Evolutionary conservation across 148 eudicot genomes (phyloP).

Genomic region (Vaccinium darrowii): DNA sequence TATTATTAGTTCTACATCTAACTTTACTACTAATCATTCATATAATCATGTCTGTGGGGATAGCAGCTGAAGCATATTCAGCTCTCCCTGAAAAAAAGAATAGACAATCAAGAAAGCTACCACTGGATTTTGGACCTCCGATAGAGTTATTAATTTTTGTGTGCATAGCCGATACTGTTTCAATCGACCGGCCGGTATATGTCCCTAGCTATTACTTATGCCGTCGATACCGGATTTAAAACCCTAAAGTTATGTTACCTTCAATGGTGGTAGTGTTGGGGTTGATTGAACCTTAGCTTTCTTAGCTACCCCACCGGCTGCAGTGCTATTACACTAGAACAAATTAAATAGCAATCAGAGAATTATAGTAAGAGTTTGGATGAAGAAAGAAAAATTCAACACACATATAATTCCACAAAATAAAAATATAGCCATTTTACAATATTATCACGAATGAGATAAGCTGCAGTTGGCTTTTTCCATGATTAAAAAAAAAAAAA

Average conservation of each 20-base stretch:
- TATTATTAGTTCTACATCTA: neutral
- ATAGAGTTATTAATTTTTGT: neutral
- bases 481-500: too few relatives aligned
- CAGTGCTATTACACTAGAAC: constrained; percentile 62
- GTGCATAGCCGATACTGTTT: neutral
- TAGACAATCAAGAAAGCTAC: neutral
- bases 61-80: neutral
- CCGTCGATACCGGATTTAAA: too few relatives aligned
- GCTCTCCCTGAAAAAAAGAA: neutral
- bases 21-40: neutral
- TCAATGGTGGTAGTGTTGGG: constrained; percentile 67
- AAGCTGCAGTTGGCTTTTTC: neutral
- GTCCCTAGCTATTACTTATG: neutral
- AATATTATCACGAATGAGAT: neutral
- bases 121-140: neutral
- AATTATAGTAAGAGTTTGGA: neutral
- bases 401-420: neutral
- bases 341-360: neutral
- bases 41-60: neutral
- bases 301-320: constrained; percentile 60
- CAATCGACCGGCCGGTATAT: neutral
- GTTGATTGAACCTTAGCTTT: constrained; percentile 73
- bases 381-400: neutral
- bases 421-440: neutral
- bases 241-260: constrained; percentile 39